These are phyloP conservation scores for Verticillium klebahnii DNA, from an alignment of 2,329 filamentous ascomycete genomes.

Conservation along the genomic window DNA sequence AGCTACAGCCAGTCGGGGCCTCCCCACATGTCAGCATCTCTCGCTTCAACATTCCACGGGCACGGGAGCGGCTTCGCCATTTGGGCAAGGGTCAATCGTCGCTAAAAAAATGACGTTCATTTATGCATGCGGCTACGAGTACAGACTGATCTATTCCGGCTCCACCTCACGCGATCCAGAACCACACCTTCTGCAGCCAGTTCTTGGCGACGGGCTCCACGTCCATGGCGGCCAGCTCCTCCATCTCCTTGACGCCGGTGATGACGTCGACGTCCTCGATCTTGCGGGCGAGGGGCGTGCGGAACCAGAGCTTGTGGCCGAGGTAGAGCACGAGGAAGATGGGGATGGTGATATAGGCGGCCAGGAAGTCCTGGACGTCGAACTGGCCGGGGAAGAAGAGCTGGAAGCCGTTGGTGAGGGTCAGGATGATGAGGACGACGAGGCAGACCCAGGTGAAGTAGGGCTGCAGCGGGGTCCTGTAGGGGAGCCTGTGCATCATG, in stretches of 20 bases:
- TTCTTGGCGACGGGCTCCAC: constrained; percentile 44
- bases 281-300: constrained; percentile 38
- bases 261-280: constrained; percentile 48
- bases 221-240: constrained; percentile 48
- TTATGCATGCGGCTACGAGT: background rate
- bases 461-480: constrained; percentile 49
- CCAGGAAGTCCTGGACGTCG: constrained; percentile 59
- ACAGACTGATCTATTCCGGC: background rate
- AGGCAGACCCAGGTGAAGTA: constrained; percentile 62
- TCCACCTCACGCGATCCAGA: constrained; percentile 43
- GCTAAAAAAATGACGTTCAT: background rate
- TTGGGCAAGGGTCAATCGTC: background rate
- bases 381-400: constrained; percentile 66
- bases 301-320: constrained; percentile 51
- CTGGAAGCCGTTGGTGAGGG: constrained; percentile 70
- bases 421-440: constrained; percentile 54
- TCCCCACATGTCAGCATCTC: too few species aligned
- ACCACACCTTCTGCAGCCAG: constrained; percentile 48
- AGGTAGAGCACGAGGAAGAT: constrained; percentile 57
- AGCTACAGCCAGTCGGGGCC: too few species aligned
- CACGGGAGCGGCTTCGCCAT: too few species aligned
- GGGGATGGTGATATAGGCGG: constrained; percentile 58
- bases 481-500: constrained; percentile 46
- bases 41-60: too few species aligned
- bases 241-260: constrained; percentile 59